Base-by-base conservation (phyloP, 768 basidiomycete species). In the Cubamyces sp. region DNA sequence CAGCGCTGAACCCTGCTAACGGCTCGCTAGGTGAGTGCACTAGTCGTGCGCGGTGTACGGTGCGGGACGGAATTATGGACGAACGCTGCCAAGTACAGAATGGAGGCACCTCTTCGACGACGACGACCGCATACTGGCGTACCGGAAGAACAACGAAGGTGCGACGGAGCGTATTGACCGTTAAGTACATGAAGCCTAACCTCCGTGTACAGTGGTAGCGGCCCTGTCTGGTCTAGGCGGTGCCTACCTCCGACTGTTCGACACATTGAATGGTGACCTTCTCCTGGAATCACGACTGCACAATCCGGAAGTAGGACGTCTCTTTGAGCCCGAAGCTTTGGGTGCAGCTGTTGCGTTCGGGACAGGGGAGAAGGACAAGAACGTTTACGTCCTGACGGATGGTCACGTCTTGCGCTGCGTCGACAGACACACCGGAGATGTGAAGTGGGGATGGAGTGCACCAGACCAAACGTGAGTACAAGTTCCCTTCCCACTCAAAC, bases 21-120 rank as follows among this genome's bases (percentile, higher is more conserved):
- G 94, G 94, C 1, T 80, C 80, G 51, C 75, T 95, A 70, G 86
- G 94, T 94, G 72, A 64, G 85, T 72, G 39, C 15, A 2, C 23
- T 21, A 40, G 39, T 23, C 6, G 5, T 34, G 34, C 9, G 34
- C 11, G 39, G 2, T 3, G 1, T n/a, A 12, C 40, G 19, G 42
- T 16, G 30, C n/a, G 7, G 18, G 7, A 16, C 50, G 12, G 28
- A 19, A 47, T 54, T 28, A 61, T 34, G 54, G 57, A 49, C 42
- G 54, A 50, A 52, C 28, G 21, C 47, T 40, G 45, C 58, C 56
- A 66, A 63, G 50, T 53, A 47, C 66, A 93, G 92, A 79, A 19
- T 97, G 95, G 95, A 82, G 95, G 74, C 83, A 91, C 74, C 74
- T 90, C 57, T 88, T 87, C 66, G 87, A 89, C n/a, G 69, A 81